These are phyloP conservation scores for Phyllostachys edulis DNA, from an alignment of 176 grass and related monocot species.

Conservation along the genomic window DNA sequence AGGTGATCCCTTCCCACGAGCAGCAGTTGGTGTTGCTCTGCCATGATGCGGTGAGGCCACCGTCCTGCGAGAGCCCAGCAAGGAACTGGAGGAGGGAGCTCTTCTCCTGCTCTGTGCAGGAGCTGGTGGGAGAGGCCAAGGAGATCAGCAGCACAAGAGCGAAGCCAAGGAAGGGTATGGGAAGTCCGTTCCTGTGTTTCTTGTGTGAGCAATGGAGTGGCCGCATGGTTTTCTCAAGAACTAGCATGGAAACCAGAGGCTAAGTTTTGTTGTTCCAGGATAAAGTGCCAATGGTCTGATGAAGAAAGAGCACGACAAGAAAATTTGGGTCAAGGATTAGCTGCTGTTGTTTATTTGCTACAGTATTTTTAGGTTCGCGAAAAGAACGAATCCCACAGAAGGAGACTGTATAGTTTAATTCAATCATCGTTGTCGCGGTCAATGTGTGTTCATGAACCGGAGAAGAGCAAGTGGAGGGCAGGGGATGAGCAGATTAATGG, in stretches of 20 bases:
- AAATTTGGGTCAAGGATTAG: not conserved
- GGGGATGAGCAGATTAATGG: too few species aligned
- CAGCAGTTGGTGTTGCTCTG: slow-evolving; percentile 36
- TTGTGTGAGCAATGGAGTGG: not conserved
- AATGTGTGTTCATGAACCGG: too few species aligned
- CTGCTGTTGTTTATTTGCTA: not conserved
- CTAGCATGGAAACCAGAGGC: not conserved
- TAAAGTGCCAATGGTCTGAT: not conserved
- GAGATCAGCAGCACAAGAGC: slow-evolving; percentile 27
- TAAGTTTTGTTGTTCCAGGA: too few species aligned
- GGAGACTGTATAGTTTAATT: too few species aligned
- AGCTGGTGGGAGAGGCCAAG: slow-evolving; percentile 3
- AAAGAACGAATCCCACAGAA: too few species aligned
- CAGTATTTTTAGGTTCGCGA: too few species aligned
- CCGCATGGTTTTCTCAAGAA: not conserved
- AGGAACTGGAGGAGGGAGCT: slow-evolving; percentile 43
- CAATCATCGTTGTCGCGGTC: too few species aligned
- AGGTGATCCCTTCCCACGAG: slow-evolving; percentile 45
- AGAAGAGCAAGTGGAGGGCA: too few species aligned
- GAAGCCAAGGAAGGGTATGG: not conserved
- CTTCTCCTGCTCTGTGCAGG: slow-evolving; percentile 36
- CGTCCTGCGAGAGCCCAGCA: slow-evolving; percentile 2
- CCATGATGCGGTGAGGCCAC: slow-evolving; percentile 25
- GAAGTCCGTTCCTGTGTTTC: not conserved
- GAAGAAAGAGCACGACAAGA: not conserved